Percentiles rank a stretch among this genome's conserved stretches.
phyloP scores from a whole-genome alignment of 2,329 filamentous ascomycete genomes.

The Lecanicillium sp. region DNA sequence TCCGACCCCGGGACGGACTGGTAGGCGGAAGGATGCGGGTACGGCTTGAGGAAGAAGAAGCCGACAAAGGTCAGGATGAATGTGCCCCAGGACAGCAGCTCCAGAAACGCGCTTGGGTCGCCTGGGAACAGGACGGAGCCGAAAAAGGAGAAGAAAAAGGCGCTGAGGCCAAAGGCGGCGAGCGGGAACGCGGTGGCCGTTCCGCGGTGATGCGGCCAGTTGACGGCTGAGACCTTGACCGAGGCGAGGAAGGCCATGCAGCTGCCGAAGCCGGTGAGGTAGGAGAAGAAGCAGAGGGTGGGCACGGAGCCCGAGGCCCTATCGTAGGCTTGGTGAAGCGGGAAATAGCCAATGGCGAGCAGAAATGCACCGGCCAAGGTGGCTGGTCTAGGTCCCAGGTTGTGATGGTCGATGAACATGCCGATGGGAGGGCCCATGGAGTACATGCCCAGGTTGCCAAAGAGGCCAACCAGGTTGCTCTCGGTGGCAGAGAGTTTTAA shows the following conservation, averaged over 20 bases:
- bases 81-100: slow-evolving; percentile 74
- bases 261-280: slow-evolving; percentile 78
- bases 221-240: slow-evolving; percentile 79
- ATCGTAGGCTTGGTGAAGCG: slow-evolving; percentile 72
- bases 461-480: slow-evolving; percentile 82
- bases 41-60: slow-evolving; percentile 77
- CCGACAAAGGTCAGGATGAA: slow-evolving; percentile 66
- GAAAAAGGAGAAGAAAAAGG: slow-evolving; percentile 87
- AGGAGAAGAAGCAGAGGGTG: slow-evolving; percentile 72
- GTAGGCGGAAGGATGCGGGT: slow-evolving; percentile 49
- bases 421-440: slow-evolving; percentile 82
- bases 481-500: slow-evolving; percentile 86
- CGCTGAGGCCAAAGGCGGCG: slow-evolving; percentile 87
- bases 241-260: slow-evolving; percentile 86
- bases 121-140: slow-evolving; percentile 74
- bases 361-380: slow-evolving; percentile 67
- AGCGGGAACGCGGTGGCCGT: slow-evolving; percentile 92
- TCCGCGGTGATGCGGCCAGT: slow-evolving; percentile 85
- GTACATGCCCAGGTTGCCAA: slow-evolving; percentile 91
- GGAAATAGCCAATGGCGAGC: slow-evolving; percentile 76
- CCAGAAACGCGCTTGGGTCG: slow-evolving; percentile 72
- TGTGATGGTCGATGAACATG: slow-evolving; percentile 74
- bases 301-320: slow-evolving; percentile 52
- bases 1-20: slow-evolving; percentile 40
- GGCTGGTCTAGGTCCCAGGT: slow-evolving; percentile 59